Conservation (phyloP, 495 filamentous ascomycete species). For the Talaromyces ruber region DNA sequence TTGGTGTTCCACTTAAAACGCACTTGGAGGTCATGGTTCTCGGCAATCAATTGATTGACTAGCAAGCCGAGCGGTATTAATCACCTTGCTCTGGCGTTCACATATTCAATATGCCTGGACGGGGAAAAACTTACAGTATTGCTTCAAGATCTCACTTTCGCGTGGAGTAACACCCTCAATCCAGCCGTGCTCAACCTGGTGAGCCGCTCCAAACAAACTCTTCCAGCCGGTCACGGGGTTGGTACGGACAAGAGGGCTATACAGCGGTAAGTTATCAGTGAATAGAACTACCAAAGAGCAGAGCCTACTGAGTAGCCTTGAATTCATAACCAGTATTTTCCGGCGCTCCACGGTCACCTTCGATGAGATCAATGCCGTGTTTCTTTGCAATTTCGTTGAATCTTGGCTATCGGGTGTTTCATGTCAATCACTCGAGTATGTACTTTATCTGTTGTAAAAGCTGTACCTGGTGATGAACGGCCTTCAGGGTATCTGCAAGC, state of each 20-base stretch:
- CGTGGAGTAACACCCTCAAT: constrained; percentile 38
- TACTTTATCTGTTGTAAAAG: not conserved
- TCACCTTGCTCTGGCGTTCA: too few species aligned
- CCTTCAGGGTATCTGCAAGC: constrained; percentile 59
- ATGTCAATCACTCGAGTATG: not conserved
- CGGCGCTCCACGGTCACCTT: constrained; percentile 47
- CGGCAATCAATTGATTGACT: constrained; percentile 46
- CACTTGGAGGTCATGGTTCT: constrained; percentile 69
- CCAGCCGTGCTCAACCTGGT: constrained; percentile 34
- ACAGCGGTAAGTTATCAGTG: not conserved
- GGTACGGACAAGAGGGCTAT: constrained; percentile 45
- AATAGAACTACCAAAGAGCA: not conserved
- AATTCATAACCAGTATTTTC: constrained; percentile 51
- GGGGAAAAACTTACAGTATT: not conserved
- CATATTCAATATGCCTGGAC: not conserved
- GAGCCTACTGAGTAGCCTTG: constrained; percentile 48
- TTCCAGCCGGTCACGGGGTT: constrained; percentile 77
- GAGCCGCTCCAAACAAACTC: constrained; percentile 55
- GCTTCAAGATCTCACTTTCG: constrained; percentile 2
- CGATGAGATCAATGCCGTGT: not conserved
- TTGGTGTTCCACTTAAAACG: constrained; percentile 50
- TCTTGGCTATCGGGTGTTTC: constrained; percentile 27
- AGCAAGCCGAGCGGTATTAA: constrained; percentile 13
- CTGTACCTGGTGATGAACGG: constrained; percentile 32
- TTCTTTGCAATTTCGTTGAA: constrained; percentile 40